These are phyloP conservation scores for Heritiera littoralis DNA, from an alignment of 345 rosid species.

Conservation along the genomic window DNA sequence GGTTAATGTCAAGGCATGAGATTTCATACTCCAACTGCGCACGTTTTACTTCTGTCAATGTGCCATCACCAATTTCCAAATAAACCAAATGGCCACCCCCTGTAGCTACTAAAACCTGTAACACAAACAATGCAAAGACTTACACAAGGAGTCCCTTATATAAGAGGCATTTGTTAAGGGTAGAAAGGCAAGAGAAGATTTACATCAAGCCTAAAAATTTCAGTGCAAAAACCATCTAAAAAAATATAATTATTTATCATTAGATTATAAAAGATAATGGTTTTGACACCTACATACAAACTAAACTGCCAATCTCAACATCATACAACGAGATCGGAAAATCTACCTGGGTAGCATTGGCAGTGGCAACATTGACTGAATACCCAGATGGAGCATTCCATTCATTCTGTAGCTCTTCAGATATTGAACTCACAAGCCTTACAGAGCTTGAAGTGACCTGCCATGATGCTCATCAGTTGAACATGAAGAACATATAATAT, in stretches of 20 bases:
- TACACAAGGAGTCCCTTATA: background rate
- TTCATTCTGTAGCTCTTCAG: conserved; percentile 68
- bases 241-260: background rate
- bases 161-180: background rate
- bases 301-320: background rate
- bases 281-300: background rate
- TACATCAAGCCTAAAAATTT: background rate
- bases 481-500: conserved; percentile 15
- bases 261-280: background rate
- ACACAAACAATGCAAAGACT: background rate
- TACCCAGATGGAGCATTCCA: conserved; percentile 83
- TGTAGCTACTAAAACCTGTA: conserved; percentile 90
- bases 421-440: conserved; percentile 71
- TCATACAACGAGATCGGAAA: conserved; percentile 9
- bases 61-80: conserved; percentile 86
- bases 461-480: conserved; percentile 20
- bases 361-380: conserved; percentile 90
- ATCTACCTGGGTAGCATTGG: conserved; percentile 87
- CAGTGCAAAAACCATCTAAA: background rate
- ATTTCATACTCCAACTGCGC: conserved; percentile 78
- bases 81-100: conserved; percentile 95
- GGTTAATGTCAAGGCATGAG: conserved; percentile 92
- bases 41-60: conserved; percentile 66
- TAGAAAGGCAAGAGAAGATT: background rate
- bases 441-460: conserved; percentile 92